phyloP scores from a whole-genome alignment of 148 eudicot species.

The Rhododendron williamsianum region DNA sequence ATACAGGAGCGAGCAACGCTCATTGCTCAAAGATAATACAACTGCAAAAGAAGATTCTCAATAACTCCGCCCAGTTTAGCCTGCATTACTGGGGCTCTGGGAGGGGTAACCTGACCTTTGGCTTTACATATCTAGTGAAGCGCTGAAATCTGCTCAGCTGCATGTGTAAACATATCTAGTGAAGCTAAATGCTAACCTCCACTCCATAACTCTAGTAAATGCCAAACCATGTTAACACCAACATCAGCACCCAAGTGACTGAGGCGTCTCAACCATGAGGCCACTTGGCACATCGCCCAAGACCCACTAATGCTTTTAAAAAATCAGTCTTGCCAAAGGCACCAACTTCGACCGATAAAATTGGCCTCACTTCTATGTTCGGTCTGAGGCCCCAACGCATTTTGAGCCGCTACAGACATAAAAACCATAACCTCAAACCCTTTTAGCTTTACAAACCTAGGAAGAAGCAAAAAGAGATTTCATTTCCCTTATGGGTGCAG shows the following conservation, averaged over 20 bases:
- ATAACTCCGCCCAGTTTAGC: neutral
- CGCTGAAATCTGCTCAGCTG: slow-evolving; percentile 2
- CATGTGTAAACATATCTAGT: neutral
- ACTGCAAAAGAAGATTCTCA: neutral
- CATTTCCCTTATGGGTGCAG: neutral
- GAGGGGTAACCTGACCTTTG: neutral
- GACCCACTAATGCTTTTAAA: neutral
- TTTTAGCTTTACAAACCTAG: neutral
- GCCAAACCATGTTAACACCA: neutral
- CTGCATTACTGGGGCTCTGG: neutral
- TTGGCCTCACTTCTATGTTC: neutral
- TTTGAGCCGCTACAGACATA: neutral
- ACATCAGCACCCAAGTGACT: neutral
- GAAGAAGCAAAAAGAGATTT: neutral
- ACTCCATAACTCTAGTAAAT: neutral
- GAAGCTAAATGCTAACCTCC: neutral
- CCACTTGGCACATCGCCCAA: neutral
- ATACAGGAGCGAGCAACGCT: neutral
- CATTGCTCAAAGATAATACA: neutral
- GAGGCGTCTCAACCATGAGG: neutral
- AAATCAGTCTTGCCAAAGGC: neutral
- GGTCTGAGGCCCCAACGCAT: neutral
- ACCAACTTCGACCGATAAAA: neutral
- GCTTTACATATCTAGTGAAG: neutral
- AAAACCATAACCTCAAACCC: neutral